These are phyloP conservation scores for Endothia cerciana DNA, from an alignment of 2,329 filamentous ascomycete species.

Conservation along the genomic window DNA sequence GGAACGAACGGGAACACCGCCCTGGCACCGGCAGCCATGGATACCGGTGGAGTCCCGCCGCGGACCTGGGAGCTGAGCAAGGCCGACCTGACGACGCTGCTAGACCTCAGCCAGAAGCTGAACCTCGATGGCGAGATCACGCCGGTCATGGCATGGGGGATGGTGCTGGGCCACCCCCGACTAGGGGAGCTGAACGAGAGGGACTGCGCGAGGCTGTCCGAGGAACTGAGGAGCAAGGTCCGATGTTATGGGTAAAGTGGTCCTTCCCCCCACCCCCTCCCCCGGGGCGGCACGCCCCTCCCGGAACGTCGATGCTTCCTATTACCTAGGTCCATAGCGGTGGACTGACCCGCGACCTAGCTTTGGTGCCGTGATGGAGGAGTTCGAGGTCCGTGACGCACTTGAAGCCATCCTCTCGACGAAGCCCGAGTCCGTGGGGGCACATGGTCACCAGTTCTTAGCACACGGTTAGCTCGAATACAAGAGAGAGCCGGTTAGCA, in stretches of 20 bases:
- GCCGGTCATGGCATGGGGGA: conserved; percentile 92
- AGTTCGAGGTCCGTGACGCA: conserved; percentile 76
- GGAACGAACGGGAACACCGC: background rate
- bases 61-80: conserved; percentile 81
- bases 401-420: conserved; percentile 70
- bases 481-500: background rate
- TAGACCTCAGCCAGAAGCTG: conserved; percentile 81
- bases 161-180: conserved; percentile 73
- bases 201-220: conserved; percentile 74
- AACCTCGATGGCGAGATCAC: conserved; percentile 90
- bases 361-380: conserved; percentile 67
- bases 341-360: conserved; percentile 39
- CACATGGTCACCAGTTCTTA: background rate
- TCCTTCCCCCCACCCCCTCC: background rate
- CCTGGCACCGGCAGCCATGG: conserved; percentile 9
- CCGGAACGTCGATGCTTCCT: too few species aligned
- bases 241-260: conserved; percentile 86
- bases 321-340: too few species aligned
- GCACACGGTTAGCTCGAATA: background rate
- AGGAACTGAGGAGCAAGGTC: conserved; percentile 77
- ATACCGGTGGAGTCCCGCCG: conserved; percentile 42
- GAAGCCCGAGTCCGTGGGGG: conserved; percentile 46
- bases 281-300: too few species aligned
- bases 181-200: conserved; percentile 66
- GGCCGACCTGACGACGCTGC: conserved; percentile 76